These are phyloP conservation scores for Auriscalpium vulgare DNA, from an alignment of 768 basidiomycete genomes.

Conservation along the genomic window DNA sequence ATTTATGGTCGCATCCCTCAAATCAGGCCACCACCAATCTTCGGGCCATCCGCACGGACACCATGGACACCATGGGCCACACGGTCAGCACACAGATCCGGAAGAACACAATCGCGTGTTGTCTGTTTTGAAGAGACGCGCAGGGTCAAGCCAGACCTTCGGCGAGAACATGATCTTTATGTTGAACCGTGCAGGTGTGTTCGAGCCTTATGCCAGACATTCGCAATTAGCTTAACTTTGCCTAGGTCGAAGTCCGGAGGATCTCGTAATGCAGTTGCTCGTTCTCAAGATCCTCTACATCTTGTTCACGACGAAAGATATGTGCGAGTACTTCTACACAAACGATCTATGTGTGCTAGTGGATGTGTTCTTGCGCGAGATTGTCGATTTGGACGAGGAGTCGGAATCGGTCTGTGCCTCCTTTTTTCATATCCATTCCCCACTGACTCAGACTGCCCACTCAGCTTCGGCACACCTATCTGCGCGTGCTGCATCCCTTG, in stretches of 20 bases:
- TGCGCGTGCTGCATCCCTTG: slow-evolving; percentile 92
- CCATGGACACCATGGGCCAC: slow-evolving; percentile 14
- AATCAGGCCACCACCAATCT: slow-evolving; percentile 8
- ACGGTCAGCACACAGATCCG: slow-evolving; percentile 18
- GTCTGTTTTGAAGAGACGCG: slow-evolving; percentile 72
- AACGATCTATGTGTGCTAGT: slow-evolving; percentile 95
- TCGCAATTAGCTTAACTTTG: neutral
- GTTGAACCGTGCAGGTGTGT: slow-evolving; percentile 88
- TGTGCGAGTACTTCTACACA: slow-evolving; percentile 95
- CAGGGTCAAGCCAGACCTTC: slow-evolving; percentile 87
- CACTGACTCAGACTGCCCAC: neutral
- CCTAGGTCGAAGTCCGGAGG: slow-evolving; percentile 78
- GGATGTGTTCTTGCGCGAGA: slow-evolving; percentile 94
- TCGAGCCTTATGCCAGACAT: neutral
- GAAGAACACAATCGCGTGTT: slow-evolving; percentile 72
- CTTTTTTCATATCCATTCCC: neutral
- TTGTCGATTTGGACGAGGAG: slow-evolving; percentile 88
- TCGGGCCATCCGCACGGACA: slow-evolving; percentile 1
- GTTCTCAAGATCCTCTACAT: slow-evolving; percentile 93
- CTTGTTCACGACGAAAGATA: slow-evolving; percentile 87
- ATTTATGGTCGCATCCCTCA: slow-evolving; percentile 86
- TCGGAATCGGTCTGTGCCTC: slow-evolving; percentile 70
- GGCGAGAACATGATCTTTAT: slow-evolving; percentile 99
- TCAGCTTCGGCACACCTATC: slow-evolving; percentile 90
- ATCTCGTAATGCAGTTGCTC: slow-evolving; percentile 88